Evolutionary conservation across 2,329 filamentous ascomycete species (phyloP), one percentile per base, ranked within the genome.

Genomic region (Rhinocladiella mackenziei): DNA sequence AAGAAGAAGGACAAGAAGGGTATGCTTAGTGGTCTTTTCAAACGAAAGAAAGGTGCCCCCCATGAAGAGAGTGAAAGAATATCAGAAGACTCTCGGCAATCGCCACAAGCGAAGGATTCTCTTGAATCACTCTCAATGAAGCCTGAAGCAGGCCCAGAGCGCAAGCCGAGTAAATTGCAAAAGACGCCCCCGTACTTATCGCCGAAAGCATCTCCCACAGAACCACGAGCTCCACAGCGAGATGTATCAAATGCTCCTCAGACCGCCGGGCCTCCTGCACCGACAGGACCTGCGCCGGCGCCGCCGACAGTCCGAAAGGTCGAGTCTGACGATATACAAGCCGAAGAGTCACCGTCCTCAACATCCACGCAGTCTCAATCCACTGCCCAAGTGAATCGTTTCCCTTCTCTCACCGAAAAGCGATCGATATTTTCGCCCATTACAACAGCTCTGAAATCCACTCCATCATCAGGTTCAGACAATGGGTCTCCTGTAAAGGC

Each of bases 1-100:
- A 86, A 81, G 62, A 83, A 80, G 63, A 89, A 81, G 56, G 77
- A 77, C 49, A 84, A 83, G 68, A 84, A 87, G 61, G 80, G 81
- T 36, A 85, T 85, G 78, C 76, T 87, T 34, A 83, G 81, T 58
- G 82, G 81, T 4, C 65, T 83, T 5, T 83, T 83, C 67, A 82
- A 82, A 56, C 72, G 79, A 46, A 82, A 81, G 58, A 77, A 74
- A 56, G 56, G 77, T 42, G 64, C 68, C 34, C 65, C 69, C 5
- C 51, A 60, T 26, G 74, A 77, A 26, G 72, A 67, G 10, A 39
- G 45, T 39, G 80, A 81, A 53, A 84, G 83, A 62, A 67, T 73
- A 31, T 83, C 80, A 2, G 73, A 79, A 62, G 81, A 86, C 45
- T 64, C 68, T 8, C 71, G 74, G 35, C 60, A 64, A 10, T 66